Evolutionary conservation across 1,284 basidiomycete genomes (phyloP).

Genomic region (Naganishia sp.): DNA sequence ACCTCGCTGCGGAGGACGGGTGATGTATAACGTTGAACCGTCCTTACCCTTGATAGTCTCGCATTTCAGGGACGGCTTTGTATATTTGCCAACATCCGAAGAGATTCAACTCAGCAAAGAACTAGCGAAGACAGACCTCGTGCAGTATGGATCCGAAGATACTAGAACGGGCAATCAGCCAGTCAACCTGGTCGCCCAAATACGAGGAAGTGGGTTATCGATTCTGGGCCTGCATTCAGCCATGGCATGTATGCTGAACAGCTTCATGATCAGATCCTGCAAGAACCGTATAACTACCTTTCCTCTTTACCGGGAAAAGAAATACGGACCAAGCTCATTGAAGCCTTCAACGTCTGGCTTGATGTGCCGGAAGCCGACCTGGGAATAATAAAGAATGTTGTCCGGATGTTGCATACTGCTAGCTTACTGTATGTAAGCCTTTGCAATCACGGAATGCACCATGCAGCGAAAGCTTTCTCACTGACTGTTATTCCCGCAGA

Average conservation of each 20-base stretch:
- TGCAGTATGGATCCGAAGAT: conserved; percentile 20
- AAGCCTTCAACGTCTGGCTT: conserved; percentile 93
- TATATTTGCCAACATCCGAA: too few species aligned
- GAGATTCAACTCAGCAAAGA: background rate
- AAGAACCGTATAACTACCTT: conserved; percentile 89
- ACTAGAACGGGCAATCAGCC: conserved; percentile 23
- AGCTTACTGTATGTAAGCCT: conserved; percentile 73
- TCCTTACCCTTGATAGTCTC: too few species aligned
- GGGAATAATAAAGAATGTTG: conserved; percentile 71
- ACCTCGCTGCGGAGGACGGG: too few species aligned
- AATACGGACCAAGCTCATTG: conserved; percentile 82
- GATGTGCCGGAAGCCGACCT: conserved; percentile 74
- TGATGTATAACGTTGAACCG: too few species aligned
- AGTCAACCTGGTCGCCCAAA: conserved; percentile 21
- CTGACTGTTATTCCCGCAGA: conserved; percentile 54
- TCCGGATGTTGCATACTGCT: conserved; percentile 92
- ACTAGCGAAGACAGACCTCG: background rate
- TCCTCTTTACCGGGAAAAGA: conserved; percentile 89
- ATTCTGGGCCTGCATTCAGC: background rate
- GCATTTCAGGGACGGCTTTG: too few species aligned
- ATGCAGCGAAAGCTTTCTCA: background rate
- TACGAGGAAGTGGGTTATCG: conserved; percentile 20
- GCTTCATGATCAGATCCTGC: conserved; percentile 54
- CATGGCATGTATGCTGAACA: background rate
- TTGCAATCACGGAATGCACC: background rate